Evolutionary conservation across 140 eudicot species (phyloP).

Genomic region (Stevia rebaudiana): DNA sequence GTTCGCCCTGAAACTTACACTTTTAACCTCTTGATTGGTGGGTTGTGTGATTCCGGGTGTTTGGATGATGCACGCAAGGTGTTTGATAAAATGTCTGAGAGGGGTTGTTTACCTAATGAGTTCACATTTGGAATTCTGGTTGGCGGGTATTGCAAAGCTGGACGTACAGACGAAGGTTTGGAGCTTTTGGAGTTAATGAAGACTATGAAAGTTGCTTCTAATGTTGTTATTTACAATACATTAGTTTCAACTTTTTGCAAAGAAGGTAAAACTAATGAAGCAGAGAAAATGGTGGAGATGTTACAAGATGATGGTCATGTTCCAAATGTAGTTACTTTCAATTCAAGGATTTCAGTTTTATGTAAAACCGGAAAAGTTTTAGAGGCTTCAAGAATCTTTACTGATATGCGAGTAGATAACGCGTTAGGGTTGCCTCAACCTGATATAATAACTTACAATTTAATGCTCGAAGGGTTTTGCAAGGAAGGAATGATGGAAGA

Average conservation of each 20-base stretch:
- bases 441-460: conserved; percentile 50
- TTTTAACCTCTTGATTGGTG: conserved; percentile 61
- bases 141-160: conserved; percentile 65
- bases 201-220: conserved; percentile 38
- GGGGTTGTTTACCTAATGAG: conserved; percentile 75
- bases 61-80: conserved; percentile 65
- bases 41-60: conserved; percentile 61
- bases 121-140: conserved; percentile 70
- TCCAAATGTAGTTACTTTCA: conserved; percentile 79
- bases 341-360: conserved; percentile 77
- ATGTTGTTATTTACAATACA: conserved; percentile 64
- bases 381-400: conserved; percentile 83
- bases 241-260: conserved; percentile 63
- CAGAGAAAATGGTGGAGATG: conserved; percentile 76
- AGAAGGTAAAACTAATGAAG: conserved; percentile 62
- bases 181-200: conserved; percentile 63
- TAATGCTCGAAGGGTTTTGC: conserved; percentile 75
- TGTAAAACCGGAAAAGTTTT: conserved; percentile 61
- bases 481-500: conserved; percentile 73
- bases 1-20: conserved; percentile 61
- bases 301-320: conserved; percentile 58
- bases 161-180: conserved; percentile 38
- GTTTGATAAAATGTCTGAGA: conserved; percentile 81
- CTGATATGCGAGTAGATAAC: conserved; percentile 79
- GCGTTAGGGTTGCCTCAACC: conserved; percentile 76